These are phyloP conservation scores for Oehlia diaphana DNA, from an alignment of 192 early-diverging fungal species.

Conservation along the genomic window DNA sequence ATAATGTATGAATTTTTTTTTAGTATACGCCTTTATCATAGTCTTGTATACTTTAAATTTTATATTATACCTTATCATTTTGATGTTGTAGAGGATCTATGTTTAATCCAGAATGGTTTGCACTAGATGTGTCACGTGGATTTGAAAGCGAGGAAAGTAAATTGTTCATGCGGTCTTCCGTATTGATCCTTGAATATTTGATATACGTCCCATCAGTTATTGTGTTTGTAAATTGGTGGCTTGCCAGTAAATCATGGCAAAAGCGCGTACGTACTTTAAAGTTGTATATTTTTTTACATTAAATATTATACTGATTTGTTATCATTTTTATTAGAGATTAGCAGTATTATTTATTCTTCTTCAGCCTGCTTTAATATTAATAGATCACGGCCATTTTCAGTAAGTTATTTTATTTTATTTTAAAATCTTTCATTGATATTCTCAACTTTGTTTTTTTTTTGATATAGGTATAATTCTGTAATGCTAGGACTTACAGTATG, in stretches of 20 bases:
- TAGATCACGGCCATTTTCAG: constrained; percentile 98
- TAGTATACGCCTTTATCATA: background rate
- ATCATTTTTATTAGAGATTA: background rate
- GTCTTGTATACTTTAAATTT: background rate
- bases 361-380: constrained; percentile 86
- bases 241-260: constrained; percentile 36
- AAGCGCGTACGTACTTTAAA: background rate
- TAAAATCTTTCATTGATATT: background rate
- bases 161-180: constrained; percentile 89
- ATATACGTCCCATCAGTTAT: constrained; percentile 78
- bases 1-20: constrained; percentile 51
- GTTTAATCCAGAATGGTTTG: constrained; percentile 85
- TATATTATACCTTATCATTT: background rate
- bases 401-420: constrained; percentile 20
- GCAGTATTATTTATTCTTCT: constrained; percentile 61
- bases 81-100: constrained; percentile 55
- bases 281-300: background rate
- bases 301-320: background rate
- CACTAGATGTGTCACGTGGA: constrained; percentile 82
- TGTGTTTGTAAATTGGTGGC: constrained; percentile 59
- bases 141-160: constrained; percentile 71
- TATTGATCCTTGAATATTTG: constrained; percentile 70
- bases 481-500: constrained; percentile 94
- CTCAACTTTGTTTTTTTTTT: background rate
- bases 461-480: constrained; percentile 79